A percentile compares a stretch with the other conserved stretches of the same genome.
phyloP scores from a whole-genome alignment of 495 filamentous ascomycete species.

The Aspergillus hancockii region DNA sequence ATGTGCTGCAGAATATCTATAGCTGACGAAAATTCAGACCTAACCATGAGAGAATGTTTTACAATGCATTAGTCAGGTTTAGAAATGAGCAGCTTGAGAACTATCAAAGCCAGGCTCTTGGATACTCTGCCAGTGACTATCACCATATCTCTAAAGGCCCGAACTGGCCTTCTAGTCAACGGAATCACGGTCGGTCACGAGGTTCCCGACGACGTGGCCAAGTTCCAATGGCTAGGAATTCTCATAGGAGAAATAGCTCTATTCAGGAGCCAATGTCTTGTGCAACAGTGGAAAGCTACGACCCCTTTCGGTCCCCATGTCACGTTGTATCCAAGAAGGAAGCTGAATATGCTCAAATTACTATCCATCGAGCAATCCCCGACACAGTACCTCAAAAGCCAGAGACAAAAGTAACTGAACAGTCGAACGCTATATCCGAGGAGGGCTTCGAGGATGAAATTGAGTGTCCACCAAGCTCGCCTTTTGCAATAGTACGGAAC shows the following conservation, averaged over 20 bases:
- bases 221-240: constrained; percentile 48
- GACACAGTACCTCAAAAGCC: constrained; percentile 10
- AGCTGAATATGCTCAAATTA: constrained; percentile 60
- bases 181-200: constrained; percentile 25
- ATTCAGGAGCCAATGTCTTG: constrained; percentile 48
- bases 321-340: constrained; percentile 36
- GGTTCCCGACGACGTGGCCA: constrained; percentile 14
- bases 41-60: constrained; percentile 91
- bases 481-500: constrained; percentile 37
- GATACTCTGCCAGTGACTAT: constrained; percentile 83
- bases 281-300: constrained; percentile 64
- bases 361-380: constrained; percentile 56
- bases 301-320: constrained; percentile 77
- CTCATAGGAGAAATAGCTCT: constrained; percentile 31
- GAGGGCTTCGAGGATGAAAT: constrained; percentile 20
- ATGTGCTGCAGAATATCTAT: not conserved
- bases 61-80: constrained; percentile 78
- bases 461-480: constrained; percentile 27
- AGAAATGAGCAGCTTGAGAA: constrained; percentile 81
- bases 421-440: constrained; percentile 28
- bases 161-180: constrained; percentile 49
- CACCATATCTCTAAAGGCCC: constrained; percentile 66
- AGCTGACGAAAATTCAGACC: constrained; percentile 45
- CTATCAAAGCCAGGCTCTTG: constrained; percentile 68
- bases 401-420: constrained; percentile 14